Evolutionary conservation across 2,329 filamentous ascomycete species (phyloP), one percentile per base, ranked within the genome.

Genomic region (Aspergillus sp.): DNA sequence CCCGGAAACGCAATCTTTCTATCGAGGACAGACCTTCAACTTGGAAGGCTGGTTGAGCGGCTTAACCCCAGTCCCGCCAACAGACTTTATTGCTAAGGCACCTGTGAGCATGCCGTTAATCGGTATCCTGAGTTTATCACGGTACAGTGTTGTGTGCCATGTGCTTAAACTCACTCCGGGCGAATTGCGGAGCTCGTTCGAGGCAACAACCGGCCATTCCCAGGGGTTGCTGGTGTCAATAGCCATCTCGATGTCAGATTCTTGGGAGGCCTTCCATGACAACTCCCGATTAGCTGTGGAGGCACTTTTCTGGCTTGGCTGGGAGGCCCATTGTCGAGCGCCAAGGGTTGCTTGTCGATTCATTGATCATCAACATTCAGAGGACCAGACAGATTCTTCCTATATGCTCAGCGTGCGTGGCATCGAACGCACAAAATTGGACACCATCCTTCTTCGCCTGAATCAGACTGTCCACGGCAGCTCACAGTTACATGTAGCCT

Each of bases 71-170:
- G 61, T 59, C 0, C 71, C 71, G 1, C 60, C 64, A 13, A 30
- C 50, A 7, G 65, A 66, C n/a, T 70, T 70, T 47, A 59, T 74
- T 3, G 56, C 68, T 30, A 65, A 66, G 2, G 66, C 70, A 3
- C 68, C 72, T 4, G 62, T 74, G 16, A 74, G 72, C 58, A 68
- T 73, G 41, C 72, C 73, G 1, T 45, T 74, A 6, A 73, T 73
- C 17, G 72, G 70, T 0, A 55, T 73, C 11, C 46, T 71, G 9
- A 64, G 68, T 43, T 62, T 74, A 19, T 56, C 66, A 17, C 60
- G 65, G 51, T 69, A 68, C 42, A 51, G 56, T 11, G 59, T 68
- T 19, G 64, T 59, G 9, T 70, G 68, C 53, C 65, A 61, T 11
- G 50, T 64, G 11, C 53, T 64, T 8, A 59, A 62, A 1, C 61